Evolutionary conservation across 768 basidiomycete species (phyloP), one percentile per base, ranked within the genome.

Genomic region (Royoungia palumana): DNA sequence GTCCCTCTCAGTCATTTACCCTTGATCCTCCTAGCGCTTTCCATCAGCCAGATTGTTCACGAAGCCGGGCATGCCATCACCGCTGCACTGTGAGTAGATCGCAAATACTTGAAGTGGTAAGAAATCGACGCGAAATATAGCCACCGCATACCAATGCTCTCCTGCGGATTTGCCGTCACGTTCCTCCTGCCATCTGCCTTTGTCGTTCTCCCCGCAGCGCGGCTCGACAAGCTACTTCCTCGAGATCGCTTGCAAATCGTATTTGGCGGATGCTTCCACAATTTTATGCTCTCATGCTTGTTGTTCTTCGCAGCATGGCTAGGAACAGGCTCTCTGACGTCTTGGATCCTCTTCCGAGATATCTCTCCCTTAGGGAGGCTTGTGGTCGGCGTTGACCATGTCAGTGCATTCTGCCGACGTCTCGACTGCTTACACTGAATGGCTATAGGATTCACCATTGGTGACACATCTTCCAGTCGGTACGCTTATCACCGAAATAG

Each of bases 11-110:
- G 69, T 21, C 83, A 94, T 59, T 60, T 89, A 1, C 86, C 86
- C 5, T 54, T 83, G 14, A 78, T 93, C 41, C 55, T 92, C 7
- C 27, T 78, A 6, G 76, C 84, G 0, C 73, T 93, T 14, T 72
- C 83, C 39, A 20, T 79, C 9, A 76, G 78, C 46, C 90, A 92
- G 64, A 56, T 83, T n/a, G 62, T 87, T 17, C 91, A 94, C 55
- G 91, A 94, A 68, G 65, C 78, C 0, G 91, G 91, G 6, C 91
- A 94, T 65, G 87, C 84, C 12, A 59, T 92, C 37, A 72, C 82
- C 9, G 91, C 85, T 12, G 85, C 89, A 17, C 60, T 85, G 87
- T 91, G 65, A 61, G 87, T 68, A 19, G 36, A 19, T 14, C 4
- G 10, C 10, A 6, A 16, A 6, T 34, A 5, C 41, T n/a, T 1